phyloP scores from a whole-genome alignment of 1,284 basidiomycete genomes.

The Cutaneotrichosporon dermatis region DNA sequence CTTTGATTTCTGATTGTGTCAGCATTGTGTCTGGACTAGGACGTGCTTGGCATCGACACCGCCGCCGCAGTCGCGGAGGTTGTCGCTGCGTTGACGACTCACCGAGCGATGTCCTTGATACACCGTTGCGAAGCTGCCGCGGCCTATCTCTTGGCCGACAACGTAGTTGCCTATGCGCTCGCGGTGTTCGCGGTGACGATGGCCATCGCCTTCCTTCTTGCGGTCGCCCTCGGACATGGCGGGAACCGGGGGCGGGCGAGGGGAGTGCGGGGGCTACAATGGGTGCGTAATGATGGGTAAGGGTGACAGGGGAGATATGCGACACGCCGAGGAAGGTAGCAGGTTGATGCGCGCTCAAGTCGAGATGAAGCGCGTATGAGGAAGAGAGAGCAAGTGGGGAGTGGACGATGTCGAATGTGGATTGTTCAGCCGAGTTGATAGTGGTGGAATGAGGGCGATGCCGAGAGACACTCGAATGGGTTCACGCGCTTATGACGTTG shows the following conservation, averaged over 20 bases:
- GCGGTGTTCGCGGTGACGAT: constrained; percentile 14
- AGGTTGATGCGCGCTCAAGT: no score
- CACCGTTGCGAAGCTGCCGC: constrained; percentile 92
- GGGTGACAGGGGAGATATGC: neutral
- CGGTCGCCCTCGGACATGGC: constrained; percentile 18
- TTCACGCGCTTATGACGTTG: no score
- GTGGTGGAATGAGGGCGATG: no score
- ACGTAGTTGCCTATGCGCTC: constrained; percentile 53
- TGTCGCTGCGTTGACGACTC: constrained; percentile 34
- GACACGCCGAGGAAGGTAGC: no score
- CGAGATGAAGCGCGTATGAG: no score
- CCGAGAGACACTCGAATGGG: no score
- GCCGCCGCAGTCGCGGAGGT: neutral
- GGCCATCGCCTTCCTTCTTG: constrained; percentile 17
- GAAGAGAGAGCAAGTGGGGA: no score
- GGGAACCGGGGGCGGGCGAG: neutral
- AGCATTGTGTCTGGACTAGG: neutral
- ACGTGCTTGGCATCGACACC: no score
- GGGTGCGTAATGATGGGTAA: neutral
- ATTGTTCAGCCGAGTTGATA: no score
- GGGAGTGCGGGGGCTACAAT: neutral
- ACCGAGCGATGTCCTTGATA: constrained; percentile 89
- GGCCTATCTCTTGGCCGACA: constrained; percentile 55
- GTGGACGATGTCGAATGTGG: no score
- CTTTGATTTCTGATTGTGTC: constrained; percentile 60